Conservation (phyloP, 2,329 filamentous ascomycete genomes). For the Venturiaceae sp. region DNA sequence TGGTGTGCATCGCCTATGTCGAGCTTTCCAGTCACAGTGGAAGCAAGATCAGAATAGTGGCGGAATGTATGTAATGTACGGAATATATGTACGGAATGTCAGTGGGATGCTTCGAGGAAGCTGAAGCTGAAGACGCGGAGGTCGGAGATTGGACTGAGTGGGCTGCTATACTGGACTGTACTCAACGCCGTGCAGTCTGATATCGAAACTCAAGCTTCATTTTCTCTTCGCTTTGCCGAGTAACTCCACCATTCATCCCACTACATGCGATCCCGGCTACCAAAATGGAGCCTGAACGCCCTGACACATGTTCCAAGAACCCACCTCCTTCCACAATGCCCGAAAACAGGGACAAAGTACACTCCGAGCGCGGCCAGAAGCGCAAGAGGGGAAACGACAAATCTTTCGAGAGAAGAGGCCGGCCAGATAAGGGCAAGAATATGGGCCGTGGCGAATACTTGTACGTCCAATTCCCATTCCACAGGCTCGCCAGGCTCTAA, state of each 20-base stretch:
- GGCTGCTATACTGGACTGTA: too few species aligned
- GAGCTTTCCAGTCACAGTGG: neutral
- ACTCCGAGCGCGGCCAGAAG: constrained; percentile 15
- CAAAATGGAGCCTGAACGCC: neutral
- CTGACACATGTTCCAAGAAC: neutral
- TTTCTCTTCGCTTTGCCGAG: neutral
- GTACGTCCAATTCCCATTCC: constrained; percentile 34
- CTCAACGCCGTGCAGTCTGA: too few species aligned
- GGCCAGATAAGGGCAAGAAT: constrained; percentile 52
- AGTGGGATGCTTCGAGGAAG: too few species aligned
- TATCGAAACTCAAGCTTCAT: too few species aligned
- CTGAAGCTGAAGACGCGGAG: too few species aligned
- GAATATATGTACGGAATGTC: too few species aligned
- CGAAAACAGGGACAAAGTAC: neutral
- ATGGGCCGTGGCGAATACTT: constrained; percentile 56
- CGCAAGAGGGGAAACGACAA: constrained; percentile 8
- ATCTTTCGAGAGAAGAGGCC: constrained; percentile 13
- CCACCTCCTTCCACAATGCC: neutral
- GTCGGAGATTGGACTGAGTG: too few species aligned
- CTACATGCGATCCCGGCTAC: neutral
- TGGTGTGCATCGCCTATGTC: neutral
- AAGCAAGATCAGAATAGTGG: neutral
- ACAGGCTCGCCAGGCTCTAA: constrained; percentile 18
- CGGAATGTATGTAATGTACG: too few species aligned
- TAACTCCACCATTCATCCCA: neutral